These are phyloP conservation scores for Zygoascus sp. DNA, from an alignment of 1,139 yeast species.

Conservation along the genomic window DNA sequence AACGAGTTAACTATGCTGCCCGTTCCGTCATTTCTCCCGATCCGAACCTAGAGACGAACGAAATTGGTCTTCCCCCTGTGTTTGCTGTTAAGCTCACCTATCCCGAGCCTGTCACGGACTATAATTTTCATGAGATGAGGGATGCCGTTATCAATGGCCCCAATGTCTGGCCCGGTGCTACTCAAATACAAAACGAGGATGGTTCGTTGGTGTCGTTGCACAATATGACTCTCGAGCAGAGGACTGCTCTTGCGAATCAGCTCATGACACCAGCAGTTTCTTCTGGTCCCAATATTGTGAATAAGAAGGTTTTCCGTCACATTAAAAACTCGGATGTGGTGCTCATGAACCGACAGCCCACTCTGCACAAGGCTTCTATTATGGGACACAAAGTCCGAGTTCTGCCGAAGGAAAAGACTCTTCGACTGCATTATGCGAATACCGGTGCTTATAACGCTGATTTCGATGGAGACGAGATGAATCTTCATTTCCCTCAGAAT, in stretches of 20 bases:
- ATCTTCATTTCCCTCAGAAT: constrained; percentile 99
- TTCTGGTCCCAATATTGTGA: constrained; percentile 50
- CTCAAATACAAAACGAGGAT: constrained; percentile 92
- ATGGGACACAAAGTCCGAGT: constrained; percentile 99
- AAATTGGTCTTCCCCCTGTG: constrained; percentile 98
- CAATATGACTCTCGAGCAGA: constrained; percentile 88
- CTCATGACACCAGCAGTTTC: constrained; percentile 74
- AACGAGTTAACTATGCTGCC: constrained; percentile 98
- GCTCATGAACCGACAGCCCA: constrained; percentile 98
- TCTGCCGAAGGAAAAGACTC: constrained; percentile 93
- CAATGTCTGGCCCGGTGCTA: constrained; percentile 97
- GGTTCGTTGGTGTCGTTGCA: constrained; percentile 80
- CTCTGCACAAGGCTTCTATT: constrained; percentile 98
- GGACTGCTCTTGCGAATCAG: constrained; percentile 95
- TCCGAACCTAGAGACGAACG: constrained; percentile 95
- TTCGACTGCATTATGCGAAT: constrained; percentile 95
- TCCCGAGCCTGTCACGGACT: constrained; percentile 97
- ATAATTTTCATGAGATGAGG: constrained; percentile 84
- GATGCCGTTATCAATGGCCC: constrained; percentile 98
- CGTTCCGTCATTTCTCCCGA: constrained; percentile 99
- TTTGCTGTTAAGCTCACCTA: constrained; percentile 93
- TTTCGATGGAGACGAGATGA: constrained; percentile 99
- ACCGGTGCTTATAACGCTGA: constrained; percentile 99
- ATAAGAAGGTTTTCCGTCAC: constrained; percentile 92
- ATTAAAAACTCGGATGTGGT: constrained; percentile 94